Evolutionary conservation across 805 yeast species (phyloP), one percentile per base, ranked within the genome.

Genomic region (Metschnikowia henanensis): DNA sequence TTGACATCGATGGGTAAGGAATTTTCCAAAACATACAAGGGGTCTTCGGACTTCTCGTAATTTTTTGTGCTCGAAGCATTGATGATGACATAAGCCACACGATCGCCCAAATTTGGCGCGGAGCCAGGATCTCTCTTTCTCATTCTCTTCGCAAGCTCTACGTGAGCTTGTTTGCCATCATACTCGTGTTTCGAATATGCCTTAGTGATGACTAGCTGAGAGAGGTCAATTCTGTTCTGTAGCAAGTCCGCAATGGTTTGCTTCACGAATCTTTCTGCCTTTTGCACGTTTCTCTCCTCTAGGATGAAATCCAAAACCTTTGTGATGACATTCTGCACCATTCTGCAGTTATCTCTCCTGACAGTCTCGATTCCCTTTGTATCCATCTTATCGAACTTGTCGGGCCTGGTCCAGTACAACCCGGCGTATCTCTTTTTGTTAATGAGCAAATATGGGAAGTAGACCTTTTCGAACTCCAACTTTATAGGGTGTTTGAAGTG

Each of bases 361-460:
- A 94, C 99, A 0, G 99, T 94, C 59, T 95, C 99, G 49, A 94
- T 85, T 64, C 99, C 99, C 60, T 94, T 94, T 26, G 97, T 92
- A 63, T 94, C 99, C 90, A 94, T 84, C 66, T 94, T 94, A 64
- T 95, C 99, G 57, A 80, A 88, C 51, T 87, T 88, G n/a, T 87
- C 81, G 0, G 97, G 84, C 36, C 80, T 78, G 0, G 99, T 94
- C 99, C 99, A 94, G 60, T 83, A 92, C 34, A 94, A 72, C 0
- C 99, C 99, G 2, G 99, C 99, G 60, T 94, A 94, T 64, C 99
- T 78, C 68, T 94, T 94, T 66, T 94, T 94, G 70, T 92, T 94
- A 61, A 94, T 94, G 61, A 94, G 73, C 51, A 94, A 70, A 60
- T 94, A 94, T 2, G 99, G 99, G 65, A 80, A 94, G 61, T 94